Evolutionary conservation across 192 early-diverging fungal species (phyloP), one percentile per base, ranked within the genome.

Genomic region (Coemansia aciculifera): DNA sequence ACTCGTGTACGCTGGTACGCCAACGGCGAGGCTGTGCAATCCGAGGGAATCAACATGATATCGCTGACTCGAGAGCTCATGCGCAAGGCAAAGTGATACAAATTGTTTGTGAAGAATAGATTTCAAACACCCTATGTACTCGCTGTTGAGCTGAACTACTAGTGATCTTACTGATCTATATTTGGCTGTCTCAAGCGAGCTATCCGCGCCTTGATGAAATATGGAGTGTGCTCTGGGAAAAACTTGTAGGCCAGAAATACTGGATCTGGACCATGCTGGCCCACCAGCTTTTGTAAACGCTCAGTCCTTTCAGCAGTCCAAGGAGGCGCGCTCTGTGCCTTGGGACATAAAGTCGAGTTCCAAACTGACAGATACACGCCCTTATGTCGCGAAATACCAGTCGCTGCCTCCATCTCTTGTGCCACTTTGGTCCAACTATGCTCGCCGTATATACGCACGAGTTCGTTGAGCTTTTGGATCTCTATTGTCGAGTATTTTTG

Each of bases 1-100:
- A 68, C 67, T 8, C 71, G 75, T 19, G 64, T 85, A 10, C 75
- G 84, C 56, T 85, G 84, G 84, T 85, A 85, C 46, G 84, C 75
- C 52, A 85, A 85, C 51, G 84, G 84, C 36, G 62, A 68, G 49
- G 75, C 84, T 13, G 70, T 67, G 12, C 42, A 75, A 48, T 63
- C 63, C 34, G 80, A 83, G 63, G 69, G 62, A 7, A 51, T 60
- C 19, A 67, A 72, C 19, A 78, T 83, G 80, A 39, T 72, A 23
- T 54, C 59, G 38, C 72, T 83, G 40, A 66, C 80, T 3, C 62
- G 44, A 24, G 66, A 38, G 24, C 75, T 83, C 39, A 38, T 69
- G 66, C 68, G 63, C 34, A 69, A 67, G 62, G 24, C 67, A 12
- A 71, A 70, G 24, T 49, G 57, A 64, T 37, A 19, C 37, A 61